phyloP scores from a whole-genome alignment of 2,329 filamentous ascomycete genomes.

The Trichophyton equinum region DNA sequence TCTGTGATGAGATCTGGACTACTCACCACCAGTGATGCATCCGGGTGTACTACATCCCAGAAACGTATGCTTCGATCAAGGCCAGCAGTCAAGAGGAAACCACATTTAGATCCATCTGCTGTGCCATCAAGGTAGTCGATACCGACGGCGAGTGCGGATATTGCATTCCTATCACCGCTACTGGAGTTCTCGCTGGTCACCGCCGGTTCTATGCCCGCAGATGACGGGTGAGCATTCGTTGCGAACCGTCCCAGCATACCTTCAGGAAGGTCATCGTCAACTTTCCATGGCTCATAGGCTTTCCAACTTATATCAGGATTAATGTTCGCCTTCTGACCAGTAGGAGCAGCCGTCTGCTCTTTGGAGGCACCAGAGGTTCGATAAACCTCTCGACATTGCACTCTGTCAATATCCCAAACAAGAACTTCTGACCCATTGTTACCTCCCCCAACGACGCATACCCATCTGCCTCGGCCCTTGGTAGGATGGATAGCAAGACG shows the following conservation, averaged over 20 bases:
- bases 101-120: slow-evolving; percentile 48
- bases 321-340: slow-evolving; percentile 12
- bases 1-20: slow-evolving; percentile 59
- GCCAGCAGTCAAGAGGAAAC: slow-evolving; percentile 76
- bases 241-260: slow-evolving; percentile 79
- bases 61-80: slow-evolving; percentile 85
- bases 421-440: slow-evolving; percentile 72
- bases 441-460: slow-evolving; percentile 80
- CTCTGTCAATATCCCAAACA: slow-evolving; percentile 90
- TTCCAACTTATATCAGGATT: slow-evolving; percentile 29
- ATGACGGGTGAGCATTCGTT: slow-evolving; percentile 25
- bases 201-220: slow-evolving; percentile 50
- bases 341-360: slow-evolving; percentile 15
- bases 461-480: slow-evolving; percentile 66
- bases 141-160: slow-evolving; percentile 62
- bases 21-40: slow-evolving; percentile 68
- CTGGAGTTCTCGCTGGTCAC: slow-evolving; percentile 19
- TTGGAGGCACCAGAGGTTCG: slow-evolving; percentile 38
- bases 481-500: slow-evolving; percentile 66
- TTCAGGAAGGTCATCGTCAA: slow-evolving; percentile 80
- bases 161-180: slow-evolving; percentile 37
- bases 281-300: slow-evolving; percentile 70
- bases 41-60: slow-evolving; percentile 74
- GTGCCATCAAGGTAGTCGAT: slow-evolving; percentile 58
- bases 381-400: slow-evolving; percentile 78